A percentile compares a stretch with the other conserved stretches of the same genome.
Conservation (phyloP, 176 grass and related monocot species). For the Musa beccarii region DNA sequence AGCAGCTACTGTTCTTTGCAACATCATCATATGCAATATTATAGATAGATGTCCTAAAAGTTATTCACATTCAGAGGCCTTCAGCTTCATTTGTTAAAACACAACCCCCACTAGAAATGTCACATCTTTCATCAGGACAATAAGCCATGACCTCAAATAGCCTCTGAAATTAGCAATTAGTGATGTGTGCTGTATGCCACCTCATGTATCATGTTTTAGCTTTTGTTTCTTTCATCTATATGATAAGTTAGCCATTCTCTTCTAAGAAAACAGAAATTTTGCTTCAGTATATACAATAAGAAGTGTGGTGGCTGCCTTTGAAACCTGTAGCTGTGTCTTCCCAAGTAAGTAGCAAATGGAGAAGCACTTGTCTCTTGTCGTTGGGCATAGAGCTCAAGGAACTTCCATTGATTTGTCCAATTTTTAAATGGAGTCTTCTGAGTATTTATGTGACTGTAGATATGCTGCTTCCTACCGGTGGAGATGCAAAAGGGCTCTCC, state of each 20-base stretch:
- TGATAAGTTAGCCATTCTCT: not conserved
- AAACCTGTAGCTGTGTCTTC: not conserved
- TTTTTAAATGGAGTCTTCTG: not conserved
- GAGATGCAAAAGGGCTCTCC: conserved; percentile 43
- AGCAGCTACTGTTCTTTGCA: too few relatives aligned
- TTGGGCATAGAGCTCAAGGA: not conserved
- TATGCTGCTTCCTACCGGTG: conserved; percentile 20
- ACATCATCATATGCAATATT: too few relatives aligned
- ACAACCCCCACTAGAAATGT: not conserved
- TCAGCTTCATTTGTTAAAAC: too few relatives aligned
- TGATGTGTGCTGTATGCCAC: not conserved
- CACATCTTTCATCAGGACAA: too few relatives aligned
- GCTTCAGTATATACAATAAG: not conserved
- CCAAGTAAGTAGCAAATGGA: not conserved
- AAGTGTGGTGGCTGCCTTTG: not conserved
- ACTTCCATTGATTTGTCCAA: not conserved
- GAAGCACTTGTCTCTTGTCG: not conserved
- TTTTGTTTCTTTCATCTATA: not conserved
- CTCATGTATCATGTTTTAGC: not conserved
- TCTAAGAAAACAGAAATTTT: not conserved
- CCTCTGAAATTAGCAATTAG: too few relatives aligned
- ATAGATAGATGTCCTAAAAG: too few relatives aligned
- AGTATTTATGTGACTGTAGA: conserved; percentile 27
- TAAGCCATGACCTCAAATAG: too few relatives aligned
- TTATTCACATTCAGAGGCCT: too few relatives aligned